Base-by-base conservation (phyloP, 495 filamentous ascomycete genomes). In the Penicillium macrosclerotiorum region DNA sequence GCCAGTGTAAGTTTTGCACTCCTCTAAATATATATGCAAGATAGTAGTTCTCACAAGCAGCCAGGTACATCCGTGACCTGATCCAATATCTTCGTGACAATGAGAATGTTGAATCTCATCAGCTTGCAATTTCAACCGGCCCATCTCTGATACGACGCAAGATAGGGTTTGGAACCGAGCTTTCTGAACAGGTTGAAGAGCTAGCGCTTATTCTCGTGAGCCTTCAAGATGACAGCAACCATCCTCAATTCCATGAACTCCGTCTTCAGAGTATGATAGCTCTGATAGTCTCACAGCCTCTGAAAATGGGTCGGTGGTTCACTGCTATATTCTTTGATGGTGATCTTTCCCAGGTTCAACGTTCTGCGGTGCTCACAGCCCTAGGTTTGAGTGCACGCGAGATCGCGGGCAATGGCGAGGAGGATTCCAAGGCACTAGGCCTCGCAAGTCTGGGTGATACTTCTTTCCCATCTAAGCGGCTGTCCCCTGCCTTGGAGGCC, bases 331-430 rank as follows among this genome's bases (percentile, higher is more conserved):
- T 92, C 67, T 97, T 95, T 59, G 85, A 86, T 29, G 94, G 90
- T 8, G 94, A 97, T 52, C 88, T 92, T 54, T 95, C 90, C 0
- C 72, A 96, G 35, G 76, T 80, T 0, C 92, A 97, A 56, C 77
- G 93, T 25, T 85, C 84, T 8, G 81, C 85, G 0, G 75, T 96
- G 27, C 83, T 97, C 27, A 86, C 85, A 38, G 82, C 85, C 4
- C 69, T 97, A 13, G 91, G 92, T 11, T 69, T 99, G 0, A 79
- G 83, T 35, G 89, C 88, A n/a, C 79, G 93, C 32, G 93, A 97
- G 63, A 64, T 99, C 2, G 90, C 88, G 0, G 91, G 93, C 5
- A 83, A 86, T 42, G 83, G 84, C 20, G 74, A 78, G 19, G 85
- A 84, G 8, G 84, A 84, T 51, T 63, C 70, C 11, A 67, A 59